A percentile compares a stretch with the other conserved stretches of the same genome.
Conservation (phyloP, 495 filamentous ascomycete genomes). For the Aspergillus indologenus region DNA sequence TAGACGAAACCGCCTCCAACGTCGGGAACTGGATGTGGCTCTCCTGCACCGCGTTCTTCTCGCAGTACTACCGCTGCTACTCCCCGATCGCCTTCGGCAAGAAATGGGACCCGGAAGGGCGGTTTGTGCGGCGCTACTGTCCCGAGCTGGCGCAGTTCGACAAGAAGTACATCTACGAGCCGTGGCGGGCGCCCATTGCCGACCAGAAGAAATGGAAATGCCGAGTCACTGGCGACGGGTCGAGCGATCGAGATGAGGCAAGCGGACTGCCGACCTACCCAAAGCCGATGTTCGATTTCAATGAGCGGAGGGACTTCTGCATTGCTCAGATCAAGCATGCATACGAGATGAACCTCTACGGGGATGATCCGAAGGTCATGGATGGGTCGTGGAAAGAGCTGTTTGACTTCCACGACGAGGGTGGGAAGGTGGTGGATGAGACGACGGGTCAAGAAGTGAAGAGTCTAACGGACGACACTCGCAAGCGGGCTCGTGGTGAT, state of each 20-base stretch:
- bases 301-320: slow-evolving; percentile 53
- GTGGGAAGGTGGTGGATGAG: background rate
- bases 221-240: slow-evolving; percentile 51
- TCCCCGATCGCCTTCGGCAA: slow-evolving; percentile 62
- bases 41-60: slow-evolving; percentile 66
- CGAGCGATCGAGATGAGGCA: slow-evolving; percentile 27
- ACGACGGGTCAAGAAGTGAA: background rate
- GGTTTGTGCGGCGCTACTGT: slow-evolving; percentile 56
- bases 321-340: slow-evolving; percentile 62
- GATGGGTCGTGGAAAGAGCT: slow-evolving; percentile 59
- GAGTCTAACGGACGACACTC: background rate
- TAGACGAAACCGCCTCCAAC: slow-evolving; percentile 64
- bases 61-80: slow-evolving; percentile 65
- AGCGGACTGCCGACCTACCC: slow-evolving; percentile 50
- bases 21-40: slow-evolving; percentile 75
- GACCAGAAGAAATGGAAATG: slow-evolving; percentile 61
- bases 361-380: slow-evolving; percentile 54
- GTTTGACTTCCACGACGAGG: slow-evolving; percentile 35
- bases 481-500: background rate
- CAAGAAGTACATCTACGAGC: slow-evolving; percentile 71
- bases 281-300: slow-evolving; percentile 71
- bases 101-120: slow-evolving; percentile 63
- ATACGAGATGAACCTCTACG: slow-evolving; percentile 58
- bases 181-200: slow-evolving; percentile 61
- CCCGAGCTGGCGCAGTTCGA: slow-evolving; percentile 58